Percentiles rank a stretch among this genome's conserved stretches.
These are phyloP conservation scores for Thymus mandschuricus DNA, from an alignment of 257 asterid genomes.

Conservation along the genomic window DNA sequence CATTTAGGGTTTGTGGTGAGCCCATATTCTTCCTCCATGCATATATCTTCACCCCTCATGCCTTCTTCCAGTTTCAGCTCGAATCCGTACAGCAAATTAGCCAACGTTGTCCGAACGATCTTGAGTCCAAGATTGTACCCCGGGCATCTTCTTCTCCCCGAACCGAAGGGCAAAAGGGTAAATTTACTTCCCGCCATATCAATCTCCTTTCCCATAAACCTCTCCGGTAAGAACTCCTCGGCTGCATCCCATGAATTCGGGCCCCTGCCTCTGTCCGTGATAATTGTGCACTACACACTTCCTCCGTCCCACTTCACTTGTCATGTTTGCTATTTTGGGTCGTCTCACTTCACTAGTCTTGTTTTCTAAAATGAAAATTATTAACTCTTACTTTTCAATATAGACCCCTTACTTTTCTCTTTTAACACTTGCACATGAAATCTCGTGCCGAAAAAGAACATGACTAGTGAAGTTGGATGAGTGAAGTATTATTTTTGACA, in stretches of 20 bases:
- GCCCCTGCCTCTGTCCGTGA: too few species aligned
- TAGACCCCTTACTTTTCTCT: too few species aligned
- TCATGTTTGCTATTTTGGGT: too few species aligned
- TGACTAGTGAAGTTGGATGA: too few species aligned
- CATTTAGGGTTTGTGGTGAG: conserved; percentile 36
- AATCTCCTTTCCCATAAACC: conserved; percentile 35
- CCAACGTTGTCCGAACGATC: neutral
- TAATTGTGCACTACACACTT: too few species aligned
- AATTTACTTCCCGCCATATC: conserved; percentile 30
- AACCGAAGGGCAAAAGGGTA: conserved; percentile 25
- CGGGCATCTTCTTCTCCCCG: neutral
- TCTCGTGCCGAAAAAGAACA: too few species aligned
- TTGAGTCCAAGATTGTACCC: conserved; percentile 15
- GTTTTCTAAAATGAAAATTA: too few species aligned
- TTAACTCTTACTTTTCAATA: too few species aligned
- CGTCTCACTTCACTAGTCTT: too few species aligned
- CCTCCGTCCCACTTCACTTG: too few species aligned
- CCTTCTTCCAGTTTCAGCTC: conserved; percentile 34
- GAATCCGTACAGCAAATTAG: conserved; percentile 44
- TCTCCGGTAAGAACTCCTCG: conserved; percentile 34
- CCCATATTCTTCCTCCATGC: conserved; percentile 41
- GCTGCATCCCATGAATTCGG: conserved; percentile 33
- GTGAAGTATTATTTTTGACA: too few species aligned
- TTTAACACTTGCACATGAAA: too few species aligned
- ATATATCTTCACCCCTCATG: conserved; percentile 35